phyloP scores from a whole-genome alignment of 352 stramenopile species.

The Globisporangium abappressorium region DNA sequence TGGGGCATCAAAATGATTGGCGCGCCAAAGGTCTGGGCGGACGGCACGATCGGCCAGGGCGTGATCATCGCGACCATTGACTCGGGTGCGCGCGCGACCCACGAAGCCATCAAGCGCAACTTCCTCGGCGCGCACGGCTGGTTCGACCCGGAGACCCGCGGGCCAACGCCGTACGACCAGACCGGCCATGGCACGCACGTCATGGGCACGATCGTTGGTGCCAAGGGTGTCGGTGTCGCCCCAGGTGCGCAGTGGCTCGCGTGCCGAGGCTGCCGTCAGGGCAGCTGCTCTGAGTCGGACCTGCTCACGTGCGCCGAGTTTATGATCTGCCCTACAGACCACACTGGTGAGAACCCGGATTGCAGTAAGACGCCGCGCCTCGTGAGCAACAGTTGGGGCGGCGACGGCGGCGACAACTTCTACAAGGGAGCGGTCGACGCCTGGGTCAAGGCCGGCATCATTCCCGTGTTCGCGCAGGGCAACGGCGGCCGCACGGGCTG shows the following conservation, averaged over 20 bases:
- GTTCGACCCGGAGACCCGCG: no score
- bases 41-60: neutral
- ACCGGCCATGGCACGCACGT: slow-evolving; percentile 10
- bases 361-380: slow-evolving; percentile 9
- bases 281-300: no score
- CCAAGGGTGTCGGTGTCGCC: slow-evolving; percentile 12
- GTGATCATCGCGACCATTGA: neutral
- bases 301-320: no score
- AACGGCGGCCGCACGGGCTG: slow-evolving; percentile 16
- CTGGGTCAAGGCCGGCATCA: slow-evolving; percentile 23
- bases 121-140: no score
- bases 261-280: no score
- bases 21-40: neutral
- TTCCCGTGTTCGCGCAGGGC: slow-evolving; percentile 20
- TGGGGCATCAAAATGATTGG: neutral
- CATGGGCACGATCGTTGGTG: slow-evolving; percentile 15
- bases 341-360: slow-evolving; percentile 13
- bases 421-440: slow-evolving; percentile 18
- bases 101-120: neutral
- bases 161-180: no score
- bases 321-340: no score
- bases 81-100: neutral
- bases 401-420: slow-evolving; percentile 12
- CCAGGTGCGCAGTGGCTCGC: neutral
- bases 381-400: slow-evolving; percentile 10